A percentile compares a stretch with the other conserved stretches of the same genome.
phyloP scores from a whole-genome alignment of 305 asterid genomes.

The Petunia hybrid region DNA sequence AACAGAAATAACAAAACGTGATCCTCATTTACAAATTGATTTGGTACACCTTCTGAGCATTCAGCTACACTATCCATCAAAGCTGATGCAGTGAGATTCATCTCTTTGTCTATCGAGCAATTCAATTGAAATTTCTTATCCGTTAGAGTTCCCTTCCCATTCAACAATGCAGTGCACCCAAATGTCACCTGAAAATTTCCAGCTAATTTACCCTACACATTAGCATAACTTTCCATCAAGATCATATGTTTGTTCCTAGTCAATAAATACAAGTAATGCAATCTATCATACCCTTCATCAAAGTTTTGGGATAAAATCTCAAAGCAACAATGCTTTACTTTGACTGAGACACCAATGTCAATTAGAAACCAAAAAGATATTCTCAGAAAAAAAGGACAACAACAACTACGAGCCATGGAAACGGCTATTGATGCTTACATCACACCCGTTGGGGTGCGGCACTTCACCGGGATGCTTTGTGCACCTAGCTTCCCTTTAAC shows the following conservation, averaged over 20 bases:
- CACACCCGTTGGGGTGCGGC: no score
- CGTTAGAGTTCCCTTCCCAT: slow-evolving; percentile 41
- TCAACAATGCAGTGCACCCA: slow-evolving; percentile 44
- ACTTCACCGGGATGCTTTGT: no score
- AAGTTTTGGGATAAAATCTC: no score
- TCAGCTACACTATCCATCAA: slow-evolving; percentile 47
- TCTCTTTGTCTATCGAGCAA: slow-evolving; percentile 61
- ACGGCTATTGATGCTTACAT: no score
- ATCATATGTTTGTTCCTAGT: neutral
- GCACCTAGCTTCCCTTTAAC: no score
- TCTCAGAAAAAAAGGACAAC: neutral
- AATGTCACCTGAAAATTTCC: slow-evolving; percentile 43
- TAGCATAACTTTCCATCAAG: slow-evolving; percentile 28
- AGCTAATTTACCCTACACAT: slow-evolving; percentile 49
- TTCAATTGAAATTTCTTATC: slow-evolving; percentile 47
- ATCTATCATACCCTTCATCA: neutral
- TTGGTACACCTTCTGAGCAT: slow-evolving; percentile 51
- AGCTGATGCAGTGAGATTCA: slow-evolving; percentile 64
- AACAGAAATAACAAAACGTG: neutral
- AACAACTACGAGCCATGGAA: no score
- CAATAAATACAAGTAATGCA: neutral
- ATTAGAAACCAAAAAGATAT: neutral
- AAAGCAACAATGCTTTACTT: neutral
- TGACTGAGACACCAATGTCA: neutral
- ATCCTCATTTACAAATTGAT: slow-evolving; percentile 15